These are phyloP conservation scores for Dictyostelium capitatum DNA, from an alignment of 78 protist species.

Conservation along the genomic window DNA sequence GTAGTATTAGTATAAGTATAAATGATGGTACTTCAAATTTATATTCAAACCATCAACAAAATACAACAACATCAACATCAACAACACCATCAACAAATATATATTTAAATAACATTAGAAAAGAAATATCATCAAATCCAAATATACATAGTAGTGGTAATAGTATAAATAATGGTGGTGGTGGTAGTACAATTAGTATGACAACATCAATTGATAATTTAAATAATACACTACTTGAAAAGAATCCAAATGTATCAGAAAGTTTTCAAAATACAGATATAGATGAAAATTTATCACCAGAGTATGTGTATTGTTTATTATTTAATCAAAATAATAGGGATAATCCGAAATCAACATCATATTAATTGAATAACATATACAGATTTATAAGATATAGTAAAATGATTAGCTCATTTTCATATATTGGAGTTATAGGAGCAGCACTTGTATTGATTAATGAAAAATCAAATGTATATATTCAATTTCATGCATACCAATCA, in stretches of 20 bases:
- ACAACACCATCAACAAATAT: not conserved
- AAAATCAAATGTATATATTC: slow-evolving; percentile 18
- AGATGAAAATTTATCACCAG: not conserved
- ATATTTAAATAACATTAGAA: not conserved
- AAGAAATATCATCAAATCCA: not conserved
- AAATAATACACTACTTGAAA: not conserved
- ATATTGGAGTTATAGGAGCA: slow-evolving; percentile 1
- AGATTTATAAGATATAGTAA: not conserved
- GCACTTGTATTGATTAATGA: not conserved
- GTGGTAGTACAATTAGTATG: not conserved
- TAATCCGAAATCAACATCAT: too few relatives aligned
- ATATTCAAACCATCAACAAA: not conserved
- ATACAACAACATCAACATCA: too few relatives aligned
- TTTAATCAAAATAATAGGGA: too few relatives aligned
- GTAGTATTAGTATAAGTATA: too few relatives aligned
- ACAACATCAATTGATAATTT: not conserved
- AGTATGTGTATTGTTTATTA: too few relatives aligned
- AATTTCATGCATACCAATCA: slow-evolving; percentile 40
- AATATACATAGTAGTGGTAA: not conserved
- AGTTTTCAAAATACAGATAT: not conserved
- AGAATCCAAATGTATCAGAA: not conserved
- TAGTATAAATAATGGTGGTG: not conserved
- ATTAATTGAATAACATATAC: too few relatives aligned
- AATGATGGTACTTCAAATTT: too few relatives aligned
- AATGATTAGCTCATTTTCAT: not conserved